Conservation (phyloP, 352 stramenopile species). For the Albugo candida region DNA sequence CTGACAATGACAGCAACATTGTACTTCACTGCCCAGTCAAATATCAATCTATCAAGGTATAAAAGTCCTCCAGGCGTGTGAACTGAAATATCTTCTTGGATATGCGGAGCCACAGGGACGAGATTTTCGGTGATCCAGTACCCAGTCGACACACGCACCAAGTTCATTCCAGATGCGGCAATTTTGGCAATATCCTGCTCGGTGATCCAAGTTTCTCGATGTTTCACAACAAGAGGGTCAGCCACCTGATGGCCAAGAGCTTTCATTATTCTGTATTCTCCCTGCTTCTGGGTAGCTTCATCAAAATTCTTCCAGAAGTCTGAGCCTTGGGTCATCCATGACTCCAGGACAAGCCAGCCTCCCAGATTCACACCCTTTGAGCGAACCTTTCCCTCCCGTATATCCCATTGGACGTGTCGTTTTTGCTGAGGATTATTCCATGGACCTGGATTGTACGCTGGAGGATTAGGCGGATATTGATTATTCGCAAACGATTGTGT, state of each 20-base stretch:
- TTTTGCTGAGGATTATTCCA: neutral
- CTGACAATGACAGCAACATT: slow-evolving; percentile 35
- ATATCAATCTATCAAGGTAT: slow-evolving; percentile 34
- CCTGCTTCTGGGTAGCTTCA: slow-evolving; percentile 12
- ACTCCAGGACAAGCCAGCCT: slow-evolving; percentile 67
- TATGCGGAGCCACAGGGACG: neutral
- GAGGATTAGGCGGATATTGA: too few species aligned
- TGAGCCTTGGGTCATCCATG: slow-evolving; percentile 32
- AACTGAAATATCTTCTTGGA: slow-evolving; percentile 13
- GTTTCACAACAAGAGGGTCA: slow-evolving; percentile 17
- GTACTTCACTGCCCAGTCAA: slow-evolving; percentile 24
- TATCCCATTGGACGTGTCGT: slow-evolving; percentile 10
- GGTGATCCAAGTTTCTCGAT: slow-evolving; percentile 33
- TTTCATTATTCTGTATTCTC: slow-evolving; percentile 12
- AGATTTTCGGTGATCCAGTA: slow-evolving; percentile 21
- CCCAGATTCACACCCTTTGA: slow-evolving; percentile 36
- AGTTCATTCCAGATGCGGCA: slow-evolving; percentile 28
- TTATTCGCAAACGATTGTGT: too few species aligned
- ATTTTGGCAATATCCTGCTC: slow-evolving; percentile 23
- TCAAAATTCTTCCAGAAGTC: slow-evolving; percentile 32
- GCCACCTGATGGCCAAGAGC: slow-evolving; percentile 9
- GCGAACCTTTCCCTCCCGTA: slow-evolving; percentile 10
- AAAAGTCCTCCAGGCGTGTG: slow-evolving; percentile 15
- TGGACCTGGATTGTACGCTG: too few species aligned
- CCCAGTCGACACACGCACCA: slow-evolving; percentile 44